These are phyloP conservation scores for Acanthamoeba culbertsoni DNA, from an alignment of 208 protist species.

Conservation along the genomic window DNA sequence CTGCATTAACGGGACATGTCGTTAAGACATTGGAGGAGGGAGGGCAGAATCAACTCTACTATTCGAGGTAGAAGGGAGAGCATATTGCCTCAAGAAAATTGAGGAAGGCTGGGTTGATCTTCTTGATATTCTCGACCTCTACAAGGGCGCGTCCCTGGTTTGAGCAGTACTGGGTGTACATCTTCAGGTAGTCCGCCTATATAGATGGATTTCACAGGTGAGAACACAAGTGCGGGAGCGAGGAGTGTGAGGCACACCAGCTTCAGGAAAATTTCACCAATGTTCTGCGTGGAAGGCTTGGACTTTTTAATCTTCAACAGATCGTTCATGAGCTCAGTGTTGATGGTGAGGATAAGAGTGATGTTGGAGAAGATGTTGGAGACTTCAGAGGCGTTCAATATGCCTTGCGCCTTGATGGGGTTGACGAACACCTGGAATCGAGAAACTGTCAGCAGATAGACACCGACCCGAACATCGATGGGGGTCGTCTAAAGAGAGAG, in stretches of 20 bases:
- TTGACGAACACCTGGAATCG: neutral
- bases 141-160: slow-evolving; percentile 33
- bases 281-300: slow-evolving; percentile 49
- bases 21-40: neutral
- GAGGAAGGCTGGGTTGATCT: neutral
- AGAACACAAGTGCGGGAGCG: neutral
- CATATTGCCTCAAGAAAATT: neutral
- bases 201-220: neutral
- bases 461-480: neutral
- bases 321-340: slow-evolving; percentile 44
- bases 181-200: slow-evolving; percentile 50
- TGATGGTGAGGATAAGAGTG: slow-evolving; percentile 45
- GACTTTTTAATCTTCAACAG: slow-evolving; percentile 34
- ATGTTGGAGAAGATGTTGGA: slow-evolving; percentile 52
- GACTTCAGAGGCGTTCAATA: slow-evolving; percentile 1
- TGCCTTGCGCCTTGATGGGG: neutral
- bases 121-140: slow-evolving; percentile 18
- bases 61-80: neutral
- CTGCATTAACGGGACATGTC: neutral
- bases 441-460: neutral
- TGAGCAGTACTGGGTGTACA: slow-evolving; percentile 54
- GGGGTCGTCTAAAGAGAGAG: neutral
- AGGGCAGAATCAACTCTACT: too few species aligned
- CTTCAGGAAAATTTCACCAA: slow-evolving; percentile 47
- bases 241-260: neutral